phyloP scores from a whole-genome alignment of 2,329 filamentous ascomycete species.

The Fusarium tuaranense region DNA sequence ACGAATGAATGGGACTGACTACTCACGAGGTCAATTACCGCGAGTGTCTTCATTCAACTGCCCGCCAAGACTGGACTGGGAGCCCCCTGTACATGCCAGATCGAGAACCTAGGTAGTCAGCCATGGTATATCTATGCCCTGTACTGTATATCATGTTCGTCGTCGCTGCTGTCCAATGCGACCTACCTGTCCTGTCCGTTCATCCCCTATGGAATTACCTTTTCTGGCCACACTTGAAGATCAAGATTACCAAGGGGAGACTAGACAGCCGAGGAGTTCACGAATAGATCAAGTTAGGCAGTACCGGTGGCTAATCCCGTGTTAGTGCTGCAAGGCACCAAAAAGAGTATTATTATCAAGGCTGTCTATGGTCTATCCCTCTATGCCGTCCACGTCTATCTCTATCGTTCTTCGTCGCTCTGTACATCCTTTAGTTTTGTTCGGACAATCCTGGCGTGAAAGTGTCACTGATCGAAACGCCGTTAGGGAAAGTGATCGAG shows the following conservation, averaged over 20 bases:
- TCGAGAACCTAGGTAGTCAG: too few relatives aligned
- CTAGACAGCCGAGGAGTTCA: not conserved
- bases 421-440: not conserved
- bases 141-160: too few relatives aligned
- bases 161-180: too few relatives aligned
- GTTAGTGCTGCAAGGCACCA: not conserved
- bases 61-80: conserved; percentile 38
- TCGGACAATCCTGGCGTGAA: not conserved
- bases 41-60: conserved; percentile 63
- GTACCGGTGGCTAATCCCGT: not conserved
- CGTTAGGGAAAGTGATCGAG: not conserved
- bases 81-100: too few relatives aligned
- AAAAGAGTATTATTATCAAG: not conserved
- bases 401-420: not conserved
- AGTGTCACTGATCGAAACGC: not conserved
- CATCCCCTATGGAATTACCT: not conserved
- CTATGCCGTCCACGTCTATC: not conserved
- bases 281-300: not conserved
- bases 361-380: not conserved
- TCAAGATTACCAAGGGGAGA: not conserved
- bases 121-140: too few relatives aligned
- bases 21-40: conserved; percentile 60
- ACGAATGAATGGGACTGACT: conserved; percentile 56
- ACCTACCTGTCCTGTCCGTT: too few relatives aligned
- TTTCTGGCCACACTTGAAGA: not conserved